These are phyloP conservation scores for Astragalus glycyphyllos DNA, from an alignment of 306 rosid genomes.

Conservation along the genomic window DNA sequence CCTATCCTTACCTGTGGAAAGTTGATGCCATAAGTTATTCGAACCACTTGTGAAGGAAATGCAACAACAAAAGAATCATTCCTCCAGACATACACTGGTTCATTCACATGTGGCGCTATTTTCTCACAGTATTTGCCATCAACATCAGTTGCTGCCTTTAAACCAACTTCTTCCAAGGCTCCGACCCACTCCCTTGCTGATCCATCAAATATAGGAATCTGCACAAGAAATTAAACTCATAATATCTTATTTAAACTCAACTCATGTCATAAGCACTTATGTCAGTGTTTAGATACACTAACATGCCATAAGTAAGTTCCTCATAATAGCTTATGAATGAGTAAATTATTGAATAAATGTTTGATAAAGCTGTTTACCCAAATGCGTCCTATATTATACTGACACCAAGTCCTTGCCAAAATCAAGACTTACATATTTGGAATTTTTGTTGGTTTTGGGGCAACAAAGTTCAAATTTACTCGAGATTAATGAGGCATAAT, in stretches of 20 bases:
- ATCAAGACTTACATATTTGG: conserved; percentile 6
- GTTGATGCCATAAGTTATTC: conserved; percentile 75
- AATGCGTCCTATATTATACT: not conserved
- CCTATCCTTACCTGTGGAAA: conserved; percentile 71
- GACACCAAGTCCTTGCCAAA: conserved; percentile 9
- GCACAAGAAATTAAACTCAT: conserved; percentile 26
- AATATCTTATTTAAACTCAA: too few species aligned
- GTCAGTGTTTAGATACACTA: too few species aligned
- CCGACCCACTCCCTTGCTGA: conserved; percentile 86
- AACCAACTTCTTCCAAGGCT: conserved; percentile 73
- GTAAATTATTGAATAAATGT: not conserved
- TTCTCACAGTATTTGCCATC: conserved; percentile 63
- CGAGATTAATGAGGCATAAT: not conserved
- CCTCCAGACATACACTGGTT: conserved; percentile 72
- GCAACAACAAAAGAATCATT: conserved; percentile 78
- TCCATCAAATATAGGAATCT: conserved; percentile 96
- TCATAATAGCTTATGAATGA: too few species aligned
- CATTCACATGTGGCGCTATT: conserved; percentile 69
- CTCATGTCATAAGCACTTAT: too few species aligned
- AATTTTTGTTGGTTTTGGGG: conserved; percentile 17
- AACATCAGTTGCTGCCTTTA: conserved; percentile 61
- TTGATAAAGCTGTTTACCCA: not conserved
- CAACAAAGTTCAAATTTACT: not conserved
- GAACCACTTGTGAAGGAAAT: conserved; percentile 66
- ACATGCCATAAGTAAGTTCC: too few species aligned